These are phyloP conservation scores for Claviceps lovelessii DNA, from an alignment of 2,329 filamentous ascomycete genomes.

Conservation along the genomic window DNA sequence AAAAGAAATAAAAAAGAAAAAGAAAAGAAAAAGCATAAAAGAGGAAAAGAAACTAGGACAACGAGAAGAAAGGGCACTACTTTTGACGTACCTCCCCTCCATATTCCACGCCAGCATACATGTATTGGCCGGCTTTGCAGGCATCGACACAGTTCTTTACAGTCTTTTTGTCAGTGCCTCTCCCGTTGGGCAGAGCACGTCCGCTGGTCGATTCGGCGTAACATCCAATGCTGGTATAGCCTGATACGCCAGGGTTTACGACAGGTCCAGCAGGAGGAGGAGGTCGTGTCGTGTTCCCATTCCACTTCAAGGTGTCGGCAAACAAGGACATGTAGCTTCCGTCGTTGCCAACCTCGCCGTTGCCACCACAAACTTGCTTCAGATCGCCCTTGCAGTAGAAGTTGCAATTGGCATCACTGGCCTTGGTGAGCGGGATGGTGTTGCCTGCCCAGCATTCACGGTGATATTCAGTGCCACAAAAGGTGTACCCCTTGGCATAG, in stretches of 20 bases:
- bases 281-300: slow-evolving; percentile 14
- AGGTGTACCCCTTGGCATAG: slow-evolving; percentile 19
- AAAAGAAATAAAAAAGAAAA: no score
- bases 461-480: slow-evolving; percentile 36
- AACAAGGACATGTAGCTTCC: slow-evolving; percentile 35
- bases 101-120: slow-evolving; percentile 24
- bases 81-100: slow-evolving; percentile 19
- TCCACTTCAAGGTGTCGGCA: slow-evolving; percentile 19
- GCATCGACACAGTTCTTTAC: slow-evolving; percentile 20
- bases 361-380: slow-evolving; percentile 39
- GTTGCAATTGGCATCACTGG: slow-evolving; percentile 34
- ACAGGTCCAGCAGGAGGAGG: slow-evolving; percentile 11
- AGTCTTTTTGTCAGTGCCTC: slow-evolving; percentile 13
- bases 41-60: not conserved
- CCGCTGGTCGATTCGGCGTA: slow-evolving; percentile 21
- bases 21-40: no score
- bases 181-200: slow-evolving; percentile 19
- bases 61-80: not conserved
- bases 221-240: slow-evolving; percentile 24
- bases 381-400: slow-evolving; percentile 34
- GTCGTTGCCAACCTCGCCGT: slow-evolving; percentile 21
- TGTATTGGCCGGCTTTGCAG: slow-evolving; percentile 16
- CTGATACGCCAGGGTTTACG: slow-evolving; percentile 24
- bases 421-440: slow-evolving; percentile 27
- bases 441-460: slow-evolving; percentile 42